Evolutionary conservation across 148 eudicot species (phyloP).

Genomic region (Cornus florida): DNA sequence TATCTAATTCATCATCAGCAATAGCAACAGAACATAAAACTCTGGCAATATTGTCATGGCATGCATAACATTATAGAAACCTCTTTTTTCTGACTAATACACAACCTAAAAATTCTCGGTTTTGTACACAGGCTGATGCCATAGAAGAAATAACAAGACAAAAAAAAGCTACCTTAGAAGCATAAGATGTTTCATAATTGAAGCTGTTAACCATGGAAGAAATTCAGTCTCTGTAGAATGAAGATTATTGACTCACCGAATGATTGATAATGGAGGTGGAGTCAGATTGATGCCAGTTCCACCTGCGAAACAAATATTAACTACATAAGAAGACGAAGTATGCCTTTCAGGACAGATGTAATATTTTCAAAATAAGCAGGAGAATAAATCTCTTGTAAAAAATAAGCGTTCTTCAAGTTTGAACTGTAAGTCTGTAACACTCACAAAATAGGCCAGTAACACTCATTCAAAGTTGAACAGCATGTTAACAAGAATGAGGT

Average conservation of each 20-base stretch:
- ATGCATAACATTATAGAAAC: too few species aligned
- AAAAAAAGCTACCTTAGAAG: not conserved
- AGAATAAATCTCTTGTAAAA: too few species aligned
- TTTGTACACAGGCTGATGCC: not conserved
- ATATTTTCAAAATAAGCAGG: not conserved
- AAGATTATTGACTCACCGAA: conserved; percentile 49
- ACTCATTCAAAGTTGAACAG: too few species aligned
- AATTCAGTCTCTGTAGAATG: not conserved
- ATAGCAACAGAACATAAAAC: too few species aligned
- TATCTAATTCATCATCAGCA: too few species aligned
- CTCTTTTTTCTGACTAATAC: too few species aligned
- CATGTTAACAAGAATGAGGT: too few species aligned
- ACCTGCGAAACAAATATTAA: conserved; percentile 43
- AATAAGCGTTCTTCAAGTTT: too few species aligned
- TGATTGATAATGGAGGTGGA: conserved; percentile 79
- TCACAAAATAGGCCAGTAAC: too few species aligned
- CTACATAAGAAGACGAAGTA: conserved; percentile 10
- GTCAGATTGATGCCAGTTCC: conserved; percentile 96
- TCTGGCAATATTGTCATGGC: too few species aligned
- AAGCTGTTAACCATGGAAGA: not conserved
- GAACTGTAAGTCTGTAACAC: not conserved
- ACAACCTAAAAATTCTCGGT: not conserved
- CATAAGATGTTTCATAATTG: not conserved
- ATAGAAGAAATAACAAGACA: not conserved
- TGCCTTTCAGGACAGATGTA: not conserved